Evolutionary conservation across 2,329 filamentous ascomycete species (phyloP).

Genomic region (Bisporella sp.): DNA sequence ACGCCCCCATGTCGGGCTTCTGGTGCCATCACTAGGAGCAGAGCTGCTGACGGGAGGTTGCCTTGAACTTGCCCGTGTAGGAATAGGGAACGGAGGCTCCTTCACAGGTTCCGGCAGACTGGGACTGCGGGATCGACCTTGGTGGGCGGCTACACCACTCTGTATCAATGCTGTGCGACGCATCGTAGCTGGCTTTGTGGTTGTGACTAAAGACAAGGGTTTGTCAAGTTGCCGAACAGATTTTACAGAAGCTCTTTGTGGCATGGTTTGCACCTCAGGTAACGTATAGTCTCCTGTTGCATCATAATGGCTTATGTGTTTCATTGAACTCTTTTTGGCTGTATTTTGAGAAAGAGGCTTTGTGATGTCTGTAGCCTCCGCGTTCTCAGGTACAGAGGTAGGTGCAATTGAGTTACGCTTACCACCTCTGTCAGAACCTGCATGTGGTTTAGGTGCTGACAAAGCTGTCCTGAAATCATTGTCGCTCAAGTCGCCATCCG

Average conservation of each 20-base stretch:
- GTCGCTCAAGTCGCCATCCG: conserved; percentile 55
- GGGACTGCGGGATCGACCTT: conserved; percentile 56
- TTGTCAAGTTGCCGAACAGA: conserved; percentile 24
- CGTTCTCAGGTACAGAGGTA: conserved; percentile 23
- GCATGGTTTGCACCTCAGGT: conserved; percentile 15
- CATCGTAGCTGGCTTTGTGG: conserved; percentile 45
- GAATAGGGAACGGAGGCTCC: conserved; percentile 86
- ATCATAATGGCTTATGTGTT: conserved; percentile 11
- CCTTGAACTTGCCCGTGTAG: conserved; percentile 79
- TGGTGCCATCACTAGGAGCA: conserved; percentile 60
- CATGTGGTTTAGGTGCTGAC: conserved; percentile 50
- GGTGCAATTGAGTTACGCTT: conserved; percentile 15
- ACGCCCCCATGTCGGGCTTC: conserved; percentile 66
- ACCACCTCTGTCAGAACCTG: conserved; percentile 9
- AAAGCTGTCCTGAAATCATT: conserved; percentile 61
- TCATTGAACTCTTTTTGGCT: conserved; percentile 9
- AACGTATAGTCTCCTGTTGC: conserved; percentile 13
- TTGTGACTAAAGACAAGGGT: conserved; percentile 23
- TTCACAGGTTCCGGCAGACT: conserved; percentile 50
- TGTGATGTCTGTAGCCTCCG: conserved; percentile 15
- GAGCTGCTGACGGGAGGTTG: conserved; percentile 61
- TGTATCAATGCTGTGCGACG: conserved; percentile 75
- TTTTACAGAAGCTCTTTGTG: conserved; percentile 13
- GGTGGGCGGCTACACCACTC: conserved; percentile 66
- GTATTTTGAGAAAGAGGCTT: conserved; percentile 4